Percentiles rank a stretch among this genome's conserved stretches.
Evolutionary conservation across 2,329 filamentous ascomycete species (phyloP).

Genomic region (Whalleya microplaca): DNA sequence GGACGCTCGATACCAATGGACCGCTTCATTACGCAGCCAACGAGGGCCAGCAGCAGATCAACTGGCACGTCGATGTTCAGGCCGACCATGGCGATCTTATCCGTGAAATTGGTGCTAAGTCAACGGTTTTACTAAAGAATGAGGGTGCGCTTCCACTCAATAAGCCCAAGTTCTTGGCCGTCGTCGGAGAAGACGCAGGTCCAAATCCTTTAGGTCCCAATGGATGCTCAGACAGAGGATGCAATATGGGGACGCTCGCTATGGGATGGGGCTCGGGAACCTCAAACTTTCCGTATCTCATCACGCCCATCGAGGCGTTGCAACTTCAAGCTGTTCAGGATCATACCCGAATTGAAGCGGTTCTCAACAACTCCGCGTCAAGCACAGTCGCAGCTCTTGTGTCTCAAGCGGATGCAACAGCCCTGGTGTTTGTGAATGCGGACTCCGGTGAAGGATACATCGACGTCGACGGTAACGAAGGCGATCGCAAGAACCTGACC

Average conservation of each 20-base stretch:
- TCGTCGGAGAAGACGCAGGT: conserved; percentile 84
- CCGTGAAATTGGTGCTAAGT: conserved; percentile 76
- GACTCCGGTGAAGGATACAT: conserved; percentile 88
- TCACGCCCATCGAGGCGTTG: conserved; percentile 74
- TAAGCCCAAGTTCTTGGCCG: conserved; percentile 73
- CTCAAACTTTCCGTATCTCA: conserved; percentile 73
- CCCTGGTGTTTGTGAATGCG: conserved; percentile 90
- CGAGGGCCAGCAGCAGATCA: conserved; percentile 68
- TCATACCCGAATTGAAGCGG: conserved; percentile 63
- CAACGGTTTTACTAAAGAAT: conserved; percentile 91
- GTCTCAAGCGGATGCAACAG: conserved; percentile 64
- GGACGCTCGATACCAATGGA: conserved; percentile 78
- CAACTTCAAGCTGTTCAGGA: conserved; percentile 65
- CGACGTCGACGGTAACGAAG: conserved; percentile 77
- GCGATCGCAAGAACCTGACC: conserved; percentile 91
- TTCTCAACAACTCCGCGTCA: conserved; percentile 68
- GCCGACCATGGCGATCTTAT: conserved; percentile 73
- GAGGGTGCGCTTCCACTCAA: conserved; percentile 74
- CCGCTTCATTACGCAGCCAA: conserved; percentile 66
- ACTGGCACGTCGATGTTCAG: conserved; percentile 84
- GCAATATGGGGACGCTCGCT: conserved; percentile 64
- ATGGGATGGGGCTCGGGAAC: conserved; percentile 83
- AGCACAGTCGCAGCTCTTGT: conserved; percentile 64
- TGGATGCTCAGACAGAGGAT: conserved; percentile 71
- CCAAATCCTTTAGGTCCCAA: conserved; percentile 77